phyloP scores from a whole-genome alignment of 305 asterid genomes.

The Fraxinus baroniana region DNA sequence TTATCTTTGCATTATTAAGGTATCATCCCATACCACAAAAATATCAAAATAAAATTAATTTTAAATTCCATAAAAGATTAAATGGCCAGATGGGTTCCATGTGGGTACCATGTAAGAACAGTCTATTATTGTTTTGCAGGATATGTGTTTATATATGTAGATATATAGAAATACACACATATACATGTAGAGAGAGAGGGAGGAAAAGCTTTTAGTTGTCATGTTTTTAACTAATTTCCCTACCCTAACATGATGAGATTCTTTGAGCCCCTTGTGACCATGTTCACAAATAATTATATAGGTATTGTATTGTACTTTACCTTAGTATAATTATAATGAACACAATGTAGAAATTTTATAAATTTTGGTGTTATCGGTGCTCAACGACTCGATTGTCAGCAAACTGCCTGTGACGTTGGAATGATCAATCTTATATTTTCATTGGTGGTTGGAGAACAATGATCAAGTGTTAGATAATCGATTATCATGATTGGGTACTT shows the following conservation, averaged over 20 bases:
- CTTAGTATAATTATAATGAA: not conserved
- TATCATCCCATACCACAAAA: conserved; percentile 17
- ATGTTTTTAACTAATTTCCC: conserved; percentile 28
- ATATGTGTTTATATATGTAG: not conserved
- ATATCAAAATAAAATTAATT: conserved; percentile 4
- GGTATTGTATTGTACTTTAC: not conserved
- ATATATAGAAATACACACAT: not conserved
- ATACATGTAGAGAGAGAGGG: not conserved
- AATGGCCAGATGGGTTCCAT: conserved; percentile 42
- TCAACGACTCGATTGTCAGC: not conserved
- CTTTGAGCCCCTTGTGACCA: conserved; percentile 28
- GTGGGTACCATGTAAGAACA: conserved; percentile 22
- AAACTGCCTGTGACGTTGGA: not conserved
- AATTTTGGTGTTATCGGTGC: not conserved
- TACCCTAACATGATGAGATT: conserved; percentile 38
- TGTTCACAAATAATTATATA: conserved; percentile 14
- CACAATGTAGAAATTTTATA: not conserved
- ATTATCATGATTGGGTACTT: not conserved
- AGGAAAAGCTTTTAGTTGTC: conserved; percentile 8
- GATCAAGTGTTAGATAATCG: not conserved
- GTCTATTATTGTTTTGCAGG: not conserved
- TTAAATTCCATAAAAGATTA: conserved; percentile 20
- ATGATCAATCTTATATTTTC: not conserved
- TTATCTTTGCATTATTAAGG: conserved; percentile 24
- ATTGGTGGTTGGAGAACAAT: not conserved